phyloP scores from a whole-genome alignment of 2,329 filamentous ascomycete genomes.

The Beauveria sp. region DNA sequence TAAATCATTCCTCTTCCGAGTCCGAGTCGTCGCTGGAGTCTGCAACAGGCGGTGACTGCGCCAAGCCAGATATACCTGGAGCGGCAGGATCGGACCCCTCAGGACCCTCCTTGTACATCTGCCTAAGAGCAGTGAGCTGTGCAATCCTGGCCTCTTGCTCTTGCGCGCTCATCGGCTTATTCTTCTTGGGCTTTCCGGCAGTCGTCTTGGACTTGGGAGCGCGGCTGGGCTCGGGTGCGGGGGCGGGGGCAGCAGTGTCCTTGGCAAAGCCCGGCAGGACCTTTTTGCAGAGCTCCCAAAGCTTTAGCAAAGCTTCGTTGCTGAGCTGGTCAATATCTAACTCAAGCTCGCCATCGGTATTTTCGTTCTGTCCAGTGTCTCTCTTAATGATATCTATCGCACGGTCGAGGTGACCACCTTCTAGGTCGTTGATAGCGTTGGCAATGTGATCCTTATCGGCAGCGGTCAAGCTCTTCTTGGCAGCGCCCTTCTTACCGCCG shows the following conservation, averaged over 20 bases:
- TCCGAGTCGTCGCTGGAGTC: constrained; percentile 39
- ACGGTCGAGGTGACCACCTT: constrained; percentile 67
- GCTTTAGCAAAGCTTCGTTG: constrained; percentile 45
- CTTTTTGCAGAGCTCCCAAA: constrained; percentile 40
- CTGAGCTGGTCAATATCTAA: constrained; percentile 52
- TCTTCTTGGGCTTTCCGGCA: constrained; percentile 56
- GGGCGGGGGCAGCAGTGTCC: constrained; percentile 20
- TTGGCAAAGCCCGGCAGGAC: constrained; percentile 34
- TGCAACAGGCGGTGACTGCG: constrained; percentile 21
- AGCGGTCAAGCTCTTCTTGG: constrained; percentile 53
- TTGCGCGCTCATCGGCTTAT: constrained; percentile 66
- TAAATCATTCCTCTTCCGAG: constrained; percentile 37
- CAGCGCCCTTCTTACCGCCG: constrained; percentile 36
- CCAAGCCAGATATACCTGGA: constrained; percentile 17
- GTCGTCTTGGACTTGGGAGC: constrained; percentile 22
- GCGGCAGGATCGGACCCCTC: constrained; percentile 23
- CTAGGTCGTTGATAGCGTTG: constrained; percentile 72
- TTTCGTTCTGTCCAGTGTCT: constrained; percentile 67
- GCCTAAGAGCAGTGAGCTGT: constrained; percentile 48
- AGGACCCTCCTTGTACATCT: constrained; percentile 29
- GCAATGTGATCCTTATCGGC: constrained; percentile 90
- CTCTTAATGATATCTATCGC: constrained; percentile 87
- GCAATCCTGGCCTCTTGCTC: constrained; percentile 62
- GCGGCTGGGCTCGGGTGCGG: constrained; percentile 25
- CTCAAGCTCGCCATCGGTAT: constrained; percentile 51